Evolutionary conservation across 1,284 basidiomycete genomes (phyloP).

Genomic region (Sanghuangporus weigelae): DNA sequence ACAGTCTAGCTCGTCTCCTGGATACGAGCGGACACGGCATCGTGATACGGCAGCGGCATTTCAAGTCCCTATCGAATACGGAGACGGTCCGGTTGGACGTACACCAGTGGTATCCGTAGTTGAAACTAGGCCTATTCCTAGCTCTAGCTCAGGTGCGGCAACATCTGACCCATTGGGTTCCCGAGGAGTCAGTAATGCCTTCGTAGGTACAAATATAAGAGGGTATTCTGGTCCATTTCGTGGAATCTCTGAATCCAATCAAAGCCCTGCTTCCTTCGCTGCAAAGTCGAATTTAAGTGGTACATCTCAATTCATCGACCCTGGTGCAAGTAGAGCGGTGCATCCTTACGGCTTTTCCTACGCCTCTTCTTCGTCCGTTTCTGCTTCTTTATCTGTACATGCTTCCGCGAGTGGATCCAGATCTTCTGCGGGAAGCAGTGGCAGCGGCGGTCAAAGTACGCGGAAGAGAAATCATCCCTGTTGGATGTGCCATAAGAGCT

Average conservation of each 20-base stretch:
- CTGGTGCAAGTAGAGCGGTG: not conserved
- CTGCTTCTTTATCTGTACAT: not conserved
- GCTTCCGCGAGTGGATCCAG: not conserved
- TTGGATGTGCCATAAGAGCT: slow-evolving; percentile 78
- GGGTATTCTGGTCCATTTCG: not conserved
- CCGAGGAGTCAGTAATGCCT: not conserved
- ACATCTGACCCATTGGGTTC: not conserved
- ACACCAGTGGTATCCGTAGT: not conserved
- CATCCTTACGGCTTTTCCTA: not conserved
- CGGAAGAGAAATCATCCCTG: slow-evolving; percentile 62
- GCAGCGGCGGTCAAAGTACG: not conserved
- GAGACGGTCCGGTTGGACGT: not conserved
- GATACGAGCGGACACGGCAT: not conserved
- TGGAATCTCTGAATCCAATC: not conserved
- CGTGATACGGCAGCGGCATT: not conserved
- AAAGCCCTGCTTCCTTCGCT: not conserved
- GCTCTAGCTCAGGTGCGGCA: not conserved
- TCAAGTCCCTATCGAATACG: not conserved
- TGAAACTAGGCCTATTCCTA: not conserved
- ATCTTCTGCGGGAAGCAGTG: not conserved
- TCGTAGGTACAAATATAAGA: not conserved
- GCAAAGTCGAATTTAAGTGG: not conserved
- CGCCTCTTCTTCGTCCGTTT: not conserved
- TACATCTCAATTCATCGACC: not conserved
- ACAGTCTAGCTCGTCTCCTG: not conserved